Percentiles rank a stretch among this genome's conserved stretches.
These are phyloP conservation scores for Trichoderma koningiopsis DNA, from an alignment of 2,329 filamentous ascomycete genomes.

Conservation along the genomic window DNA sequence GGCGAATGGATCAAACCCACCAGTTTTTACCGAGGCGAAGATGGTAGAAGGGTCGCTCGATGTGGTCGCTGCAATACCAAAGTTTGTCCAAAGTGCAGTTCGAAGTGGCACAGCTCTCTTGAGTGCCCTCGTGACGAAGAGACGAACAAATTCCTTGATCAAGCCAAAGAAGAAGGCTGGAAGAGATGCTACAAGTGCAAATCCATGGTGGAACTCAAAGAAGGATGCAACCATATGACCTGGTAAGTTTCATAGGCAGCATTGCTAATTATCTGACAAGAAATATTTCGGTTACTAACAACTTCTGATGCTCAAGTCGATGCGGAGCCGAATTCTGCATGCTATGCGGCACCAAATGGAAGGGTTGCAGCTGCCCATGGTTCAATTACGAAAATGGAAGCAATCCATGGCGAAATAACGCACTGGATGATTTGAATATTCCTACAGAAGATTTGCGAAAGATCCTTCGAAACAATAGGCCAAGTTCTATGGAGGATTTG, in stretches of 20 bases:
- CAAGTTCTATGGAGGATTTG: slow-evolving; percentile 24
- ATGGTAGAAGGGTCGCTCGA: slow-evolving; percentile 65
- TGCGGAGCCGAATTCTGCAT: slow-evolving; percentile 87
- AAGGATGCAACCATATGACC: slow-evolving; percentile 87
- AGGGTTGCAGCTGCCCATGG: slow-evolving; percentile 79
- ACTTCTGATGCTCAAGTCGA: slow-evolving; percentile 49
- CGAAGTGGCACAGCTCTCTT: slow-evolving; percentile 68
- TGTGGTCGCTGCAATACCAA: slow-evolving; percentile 73
- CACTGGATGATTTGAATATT: slow-evolving; percentile 53
- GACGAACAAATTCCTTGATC: slow-evolving; percentile 62
- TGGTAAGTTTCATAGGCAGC: slow-evolving; percentile 58
- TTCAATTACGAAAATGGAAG: slow-evolving; percentile 62
- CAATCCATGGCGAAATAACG: slow-evolving; percentile 22
- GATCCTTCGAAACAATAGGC: slow-evolving; percentile 21
- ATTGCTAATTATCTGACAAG: slow-evolving; percentile 24
- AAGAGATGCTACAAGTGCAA: slow-evolving; percentile 75
- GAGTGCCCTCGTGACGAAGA: slow-evolving; percentile 75
- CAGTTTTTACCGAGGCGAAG: slow-evolving; percentile 58
- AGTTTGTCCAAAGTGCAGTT: slow-evolving; percentile 73
- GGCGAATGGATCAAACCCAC: slow-evolving; percentile 78
- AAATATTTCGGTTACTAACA: slow-evolving; percentile 8
- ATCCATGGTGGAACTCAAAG: slow-evolving; percentile 73
- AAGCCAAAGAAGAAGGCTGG: slow-evolving; percentile 70
- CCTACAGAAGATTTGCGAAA: slow-evolving; percentile 35
- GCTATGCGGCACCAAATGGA: slow-evolving; percentile 81